Percentiles rank a stretch among this genome's conserved stretches.
Conservation (phyloP, 768 basidiomycete species). For the Suillus alpinus region DNA sequence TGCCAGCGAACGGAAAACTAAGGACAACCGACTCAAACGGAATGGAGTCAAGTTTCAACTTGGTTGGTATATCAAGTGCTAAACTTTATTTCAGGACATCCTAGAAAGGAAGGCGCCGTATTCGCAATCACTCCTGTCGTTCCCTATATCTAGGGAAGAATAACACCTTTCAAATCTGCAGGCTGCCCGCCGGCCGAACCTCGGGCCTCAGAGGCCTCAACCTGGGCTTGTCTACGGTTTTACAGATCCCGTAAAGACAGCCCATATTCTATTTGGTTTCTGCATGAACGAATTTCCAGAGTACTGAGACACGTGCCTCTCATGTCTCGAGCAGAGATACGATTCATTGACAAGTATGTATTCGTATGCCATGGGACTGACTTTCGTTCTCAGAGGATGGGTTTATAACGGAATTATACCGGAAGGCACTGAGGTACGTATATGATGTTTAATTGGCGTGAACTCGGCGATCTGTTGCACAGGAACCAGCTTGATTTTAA, state of each 20-base stretch:
- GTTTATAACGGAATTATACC: background rate
- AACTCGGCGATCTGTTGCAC: background rate
- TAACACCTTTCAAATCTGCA: background rate
- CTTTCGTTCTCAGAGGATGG: background rate
- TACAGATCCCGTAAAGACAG: background rate
- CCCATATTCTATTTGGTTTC: background rate
- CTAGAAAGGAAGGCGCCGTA: constrained; percentile 8
- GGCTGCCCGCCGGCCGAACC: no score
- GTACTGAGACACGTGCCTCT: background rate
- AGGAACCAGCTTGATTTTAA: background rate
- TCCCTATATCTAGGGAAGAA: background rate
- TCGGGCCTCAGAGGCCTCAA: no score
- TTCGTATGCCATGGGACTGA: background rate
- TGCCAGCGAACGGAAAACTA: background rate
- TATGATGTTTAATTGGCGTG: background rate
- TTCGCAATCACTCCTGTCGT: background rate
- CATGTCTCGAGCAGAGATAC: background rate
- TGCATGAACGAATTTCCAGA: background rate
- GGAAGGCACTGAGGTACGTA: background rate
- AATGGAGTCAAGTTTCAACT: background rate
- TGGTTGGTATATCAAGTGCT: background rate
- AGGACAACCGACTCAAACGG: background rate
- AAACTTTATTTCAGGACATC: background rate
- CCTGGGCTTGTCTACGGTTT: no score
- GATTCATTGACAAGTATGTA: background rate